Conservation (phyloP, 179 eudicot species). For the Monotropa hypopitys region DNA sequence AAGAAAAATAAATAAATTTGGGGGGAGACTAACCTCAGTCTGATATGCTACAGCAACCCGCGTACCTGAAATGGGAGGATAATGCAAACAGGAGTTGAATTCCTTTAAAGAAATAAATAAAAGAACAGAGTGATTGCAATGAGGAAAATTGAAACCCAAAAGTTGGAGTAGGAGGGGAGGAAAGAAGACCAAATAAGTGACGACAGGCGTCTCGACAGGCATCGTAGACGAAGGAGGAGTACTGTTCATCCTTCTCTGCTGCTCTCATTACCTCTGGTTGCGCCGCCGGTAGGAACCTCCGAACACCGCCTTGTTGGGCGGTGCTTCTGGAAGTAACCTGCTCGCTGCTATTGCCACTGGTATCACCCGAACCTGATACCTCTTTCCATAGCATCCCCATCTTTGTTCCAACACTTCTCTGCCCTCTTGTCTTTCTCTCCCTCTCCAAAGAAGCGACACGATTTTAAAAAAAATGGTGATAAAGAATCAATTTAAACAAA, state of each 20-base stretch:
- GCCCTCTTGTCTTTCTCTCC: neutral
- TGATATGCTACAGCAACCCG: slow-evolving; percentile 78
- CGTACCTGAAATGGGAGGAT: slow-evolving; percentile 42
- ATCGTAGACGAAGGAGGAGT: slow-evolving; percentile 81
- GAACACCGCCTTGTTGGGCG: slow-evolving; percentile 7
- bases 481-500: too few species aligned
- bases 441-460: neutral
- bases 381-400: slow-evolving; percentile 15
- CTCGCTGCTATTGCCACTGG: neutral
- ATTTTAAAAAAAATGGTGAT: too few species aligned
- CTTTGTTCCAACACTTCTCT: neutral
- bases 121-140: neutral
- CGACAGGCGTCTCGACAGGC: slow-evolving; percentile 99
- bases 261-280: slow-evolving; percentile 98
- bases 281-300: slow-evolving; percentile 68
- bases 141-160: neutral
- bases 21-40: slow-evolving; percentile 39
- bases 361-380: slow-evolving; percentile 6
- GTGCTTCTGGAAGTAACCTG: slow-evolving; percentile 8
- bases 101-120: neutral
- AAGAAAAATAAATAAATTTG: neutral
- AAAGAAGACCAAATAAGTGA: slow-evolving; percentile 65
- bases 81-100: neutral
- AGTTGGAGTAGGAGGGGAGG: slow-evolving; percentile 3
- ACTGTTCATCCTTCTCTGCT: slow-evolving; percentile 93